Evolutionary conservation across 768 basidiomycete genomes (phyloP), one percentile per base, ranked within the genome.

Genomic region (Pulveroboletus sp.): DNA sequence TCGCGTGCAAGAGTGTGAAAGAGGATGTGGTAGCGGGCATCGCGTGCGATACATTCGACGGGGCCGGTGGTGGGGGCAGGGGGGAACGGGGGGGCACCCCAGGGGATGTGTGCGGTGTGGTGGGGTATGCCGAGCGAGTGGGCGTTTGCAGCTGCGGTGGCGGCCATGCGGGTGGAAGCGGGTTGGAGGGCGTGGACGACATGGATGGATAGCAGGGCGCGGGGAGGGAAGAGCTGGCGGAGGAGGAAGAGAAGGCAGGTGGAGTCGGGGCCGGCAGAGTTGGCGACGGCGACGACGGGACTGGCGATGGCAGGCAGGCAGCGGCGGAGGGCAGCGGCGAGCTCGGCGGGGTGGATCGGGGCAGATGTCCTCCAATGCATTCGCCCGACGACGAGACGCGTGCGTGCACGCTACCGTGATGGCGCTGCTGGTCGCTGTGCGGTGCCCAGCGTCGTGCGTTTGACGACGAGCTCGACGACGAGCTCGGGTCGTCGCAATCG

Each of bases 201-300:
- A 51, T 83, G 79, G 7, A 91, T 33, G 1, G 89, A 87, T 6
- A 82, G 52, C 18, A 64, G 58, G 6, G 55, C 50, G 5, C 82
- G 69, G 66, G 38, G 55, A 33, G n/a, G 52, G 32, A 49, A 56
- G 26, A 77, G 64, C 24, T 72, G 71, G 35, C 79, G 61, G 33
- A 91, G 69, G 12, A 92, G 77, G 58, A 81, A 89, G 14, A 91
- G 72, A 6, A 93, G 73, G 63, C 86, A 88, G 0, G 84, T 81
- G 3, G 90, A 93, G 65, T 93, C 90, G 9, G 89, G 80, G 2
- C 90, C 90, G 7, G 86, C 90, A 10, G 90, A 92, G 64, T 82
- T 83, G 18, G 85, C 89, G 39, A 91, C 77, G 32, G 78, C 90
- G 47, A 44, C 35, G 43, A 17, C 28, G 3, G 33, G 33, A 0